These are phyloP conservation scores for Naganishia kalamii DNA, from an alignment of 768 basidiomycete genomes.

Conservation along the genomic window DNA sequence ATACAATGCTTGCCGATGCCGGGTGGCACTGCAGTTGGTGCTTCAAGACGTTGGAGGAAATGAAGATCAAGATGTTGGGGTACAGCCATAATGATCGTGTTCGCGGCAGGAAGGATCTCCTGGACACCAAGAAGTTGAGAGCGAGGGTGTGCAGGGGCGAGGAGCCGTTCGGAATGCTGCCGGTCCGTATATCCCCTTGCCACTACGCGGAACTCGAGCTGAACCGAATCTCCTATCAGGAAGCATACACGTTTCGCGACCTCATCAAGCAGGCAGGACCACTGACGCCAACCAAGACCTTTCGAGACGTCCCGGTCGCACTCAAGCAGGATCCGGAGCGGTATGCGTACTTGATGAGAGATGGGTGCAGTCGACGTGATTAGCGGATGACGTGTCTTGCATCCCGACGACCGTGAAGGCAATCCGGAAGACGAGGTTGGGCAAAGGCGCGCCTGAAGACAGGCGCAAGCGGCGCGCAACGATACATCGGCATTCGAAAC, in stretches of 20 bases:
- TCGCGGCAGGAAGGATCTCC: slow-evolving; percentile 17
- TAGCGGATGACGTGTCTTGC: slow-evolving; percentile 19
- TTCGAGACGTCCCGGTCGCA: slow-evolving; percentile 21
- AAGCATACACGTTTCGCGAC: slow-evolving; percentile 30
- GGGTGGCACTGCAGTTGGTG: slow-evolving; percentile 36
- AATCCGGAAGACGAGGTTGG: too few species aligned
- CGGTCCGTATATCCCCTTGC: slow-evolving; percentile 22
- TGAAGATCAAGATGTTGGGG: slow-evolving; percentile 31
- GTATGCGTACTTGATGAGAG: slow-evolving; percentile 29
- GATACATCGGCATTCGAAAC: too few species aligned
- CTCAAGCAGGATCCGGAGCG: slow-evolving; percentile 24
- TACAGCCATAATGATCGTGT: slow-evolving; percentile 35
- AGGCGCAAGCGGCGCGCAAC: too few species aligned
- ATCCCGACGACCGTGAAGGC: too few species aligned
- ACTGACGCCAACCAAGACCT: slow-evolving; percentile 9
- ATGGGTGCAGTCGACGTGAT: slow-evolving; percentile 23
- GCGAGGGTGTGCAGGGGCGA: slow-evolving; percentile 29
- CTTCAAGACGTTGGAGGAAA: slow-evolving; percentile 27
- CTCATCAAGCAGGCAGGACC: slow-evolving; percentile 24
- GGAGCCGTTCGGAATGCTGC: slow-evolving; percentile 34
- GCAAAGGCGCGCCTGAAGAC: too few species aligned
- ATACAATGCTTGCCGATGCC: slow-evolving; percentile 24
- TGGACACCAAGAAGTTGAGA: slow-evolving; percentile 20
- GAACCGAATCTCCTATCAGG: neutral
- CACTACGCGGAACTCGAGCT: slow-evolving; percentile 2